These are phyloP conservation scores for Suillus bovinus DNA, from an alignment of 768 basidiomycete species.

Conservation along the genomic window DNA sequence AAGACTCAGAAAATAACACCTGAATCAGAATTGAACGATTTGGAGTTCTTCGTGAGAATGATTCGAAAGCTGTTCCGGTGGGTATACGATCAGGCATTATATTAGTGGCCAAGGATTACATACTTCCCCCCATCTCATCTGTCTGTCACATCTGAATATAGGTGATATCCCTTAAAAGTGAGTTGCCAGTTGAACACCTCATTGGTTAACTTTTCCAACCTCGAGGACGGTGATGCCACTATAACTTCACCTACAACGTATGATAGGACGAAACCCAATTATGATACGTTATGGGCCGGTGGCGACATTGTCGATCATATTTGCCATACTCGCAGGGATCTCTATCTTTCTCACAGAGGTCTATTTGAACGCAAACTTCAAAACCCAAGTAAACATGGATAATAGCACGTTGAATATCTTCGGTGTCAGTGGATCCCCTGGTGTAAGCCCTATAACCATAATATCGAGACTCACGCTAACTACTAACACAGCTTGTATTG, in stretches of 20 bases:
- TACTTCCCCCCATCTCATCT: too few relatives aligned
- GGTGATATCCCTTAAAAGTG: neutral
- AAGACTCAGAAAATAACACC: too few relatives aligned
- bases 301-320: neutral
- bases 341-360: neutral
- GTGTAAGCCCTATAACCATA: neutral
- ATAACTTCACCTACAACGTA: neutral
- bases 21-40: too few relatives aligned
- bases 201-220: neutral
- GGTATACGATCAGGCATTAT: too few relatives aligned
- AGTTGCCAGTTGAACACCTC: neutral
- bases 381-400: conserved; percentile 4
- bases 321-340: neutral
- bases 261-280: neutral
- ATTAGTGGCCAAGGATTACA: too few relatives aligned
- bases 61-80: too few relatives aligned
- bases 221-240: neutral
- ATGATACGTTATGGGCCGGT: conserved; percentile 4
- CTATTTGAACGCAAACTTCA: neutral
- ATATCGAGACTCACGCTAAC: neutral
- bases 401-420: neutral
- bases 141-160: too few relatives aligned
- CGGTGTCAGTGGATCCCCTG: neutral
- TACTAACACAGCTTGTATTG: conserved; percentile 7
- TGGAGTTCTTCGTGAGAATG: too few relatives aligned